These are phyloP conservation scores for Echinochloa phyllopogon DNA, from an alignment of 176 grass and related monocot species.

Conservation along the genomic window DNA sequence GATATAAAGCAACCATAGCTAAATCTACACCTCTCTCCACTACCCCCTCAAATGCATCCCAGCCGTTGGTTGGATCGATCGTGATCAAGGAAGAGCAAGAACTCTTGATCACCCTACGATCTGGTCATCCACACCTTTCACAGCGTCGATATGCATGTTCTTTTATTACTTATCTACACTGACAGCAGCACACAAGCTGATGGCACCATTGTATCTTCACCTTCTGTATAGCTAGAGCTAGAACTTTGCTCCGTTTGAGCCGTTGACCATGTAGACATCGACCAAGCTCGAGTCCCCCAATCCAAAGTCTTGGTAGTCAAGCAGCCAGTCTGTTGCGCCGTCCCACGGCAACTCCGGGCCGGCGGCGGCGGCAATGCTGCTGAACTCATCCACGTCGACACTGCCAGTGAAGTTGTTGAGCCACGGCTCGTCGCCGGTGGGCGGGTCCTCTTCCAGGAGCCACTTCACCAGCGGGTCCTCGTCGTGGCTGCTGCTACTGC, in stretches of 20 bases:
- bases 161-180: slow-evolving; percentile 45
- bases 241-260: slow-evolving; percentile 52
- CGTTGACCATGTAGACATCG: slow-evolving; percentile 47
- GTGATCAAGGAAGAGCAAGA: neutral
- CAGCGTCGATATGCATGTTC: slow-evolving; percentile 16
- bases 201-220: slow-evolving; percentile 14
- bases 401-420: slow-evolving; percentile 40
- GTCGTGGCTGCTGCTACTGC: slow-evolving; percentile 34
- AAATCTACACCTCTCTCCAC: slow-evolving; percentile 17
- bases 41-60: slow-evolving; percentile 8
- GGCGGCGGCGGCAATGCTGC: slow-evolving; percentile 6
- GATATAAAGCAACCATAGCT: neutral
- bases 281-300: slow-evolving; percentile 46
- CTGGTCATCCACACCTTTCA: slow-evolving; percentile 15
- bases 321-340: slow-evolving; percentile 68
- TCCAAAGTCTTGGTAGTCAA: slow-evolving; percentile 76
- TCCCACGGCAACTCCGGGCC: slow-evolving; percentile 52
- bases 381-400: slow-evolving; percentile 48
- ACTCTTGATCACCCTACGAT: slow-evolving; percentile 15
- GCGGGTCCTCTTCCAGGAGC: slow-evolving; percentile 67
- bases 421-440: slow-evolving; percentile 63
- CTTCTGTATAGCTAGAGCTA: slow-evolving; percentile 30
- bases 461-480: slow-evolving; percentile 63
- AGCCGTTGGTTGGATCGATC: slow-evolving; percentile 14
- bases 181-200: slow-evolving; percentile 38